Percentiles rank a stretch among this genome's conserved stretches.
phyloP scores from a whole-genome alignment of 177 flowering plant species.

The Vitis hybrid region DNA sequence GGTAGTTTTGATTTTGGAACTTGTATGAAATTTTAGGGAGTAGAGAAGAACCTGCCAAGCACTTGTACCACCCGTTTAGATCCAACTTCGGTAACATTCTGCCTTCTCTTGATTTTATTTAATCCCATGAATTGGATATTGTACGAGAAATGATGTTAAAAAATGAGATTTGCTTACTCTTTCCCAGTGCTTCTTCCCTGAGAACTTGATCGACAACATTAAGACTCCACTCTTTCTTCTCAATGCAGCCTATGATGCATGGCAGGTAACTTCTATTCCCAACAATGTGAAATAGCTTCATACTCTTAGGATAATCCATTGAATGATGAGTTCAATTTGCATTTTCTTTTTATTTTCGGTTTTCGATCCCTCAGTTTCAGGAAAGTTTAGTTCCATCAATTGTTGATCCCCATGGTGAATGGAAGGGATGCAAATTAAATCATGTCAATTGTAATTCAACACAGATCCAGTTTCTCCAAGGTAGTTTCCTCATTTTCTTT shows the following conservation, averaged over 20 bases:
- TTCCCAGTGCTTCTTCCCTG: slow-evolving; percentile 94
- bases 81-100: slow-evolving; percentile 66
- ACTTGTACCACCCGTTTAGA: slow-evolving; percentile 68
- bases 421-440: slow-evolving; percentile 66
- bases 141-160: background rate
- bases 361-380: slow-evolving; percentile 43
- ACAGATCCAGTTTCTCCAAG: slow-evolving; percentile 76
- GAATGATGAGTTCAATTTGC: background rate
- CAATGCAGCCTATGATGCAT: slow-evolving; percentile 92
- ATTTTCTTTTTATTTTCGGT: too few relatives aligned
- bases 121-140: background rate
- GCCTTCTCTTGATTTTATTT: background rate
- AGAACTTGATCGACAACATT: slow-evolving; percentile 66
- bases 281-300: background rate
- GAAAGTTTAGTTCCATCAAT: slow-evolving; percentile 70
- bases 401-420: slow-evolving; percentile 75
- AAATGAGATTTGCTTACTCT: background rate
- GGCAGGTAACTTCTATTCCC: slow-evolving; percentile 68
- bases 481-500: slow-evolving; percentile 20
- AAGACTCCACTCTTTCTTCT: slow-evolving; percentile 83
- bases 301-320: background rate
- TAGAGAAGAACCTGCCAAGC: slow-evolving; percentile 58
- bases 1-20: background rate
- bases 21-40: slow-evolving; percentile 40
- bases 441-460: slow-evolving; percentile 54